These are phyloP conservation scores for Phytophthora litchii DNA, from an alignment of 352 stramenopile species.

Conservation along the genomic window DNA sequence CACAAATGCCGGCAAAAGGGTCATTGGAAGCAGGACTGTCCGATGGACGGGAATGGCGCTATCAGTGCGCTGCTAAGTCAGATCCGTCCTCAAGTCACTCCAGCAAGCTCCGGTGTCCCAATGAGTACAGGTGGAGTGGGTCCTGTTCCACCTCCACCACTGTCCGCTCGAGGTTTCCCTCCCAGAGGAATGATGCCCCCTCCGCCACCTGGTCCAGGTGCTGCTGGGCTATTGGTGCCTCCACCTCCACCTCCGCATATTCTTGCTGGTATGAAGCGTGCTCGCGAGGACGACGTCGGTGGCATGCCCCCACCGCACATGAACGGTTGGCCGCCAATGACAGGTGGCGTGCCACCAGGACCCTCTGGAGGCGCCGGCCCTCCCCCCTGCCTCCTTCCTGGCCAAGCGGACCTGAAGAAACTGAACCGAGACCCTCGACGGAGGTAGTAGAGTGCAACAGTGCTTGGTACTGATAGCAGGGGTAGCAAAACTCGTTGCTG, in stretches of 20 bases:
- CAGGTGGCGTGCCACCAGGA: constrained; percentile 12
- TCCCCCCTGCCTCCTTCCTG: constrained; percentile 14
- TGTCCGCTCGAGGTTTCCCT: constrained; percentile 25
- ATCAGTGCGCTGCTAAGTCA: constrained; percentile 51
- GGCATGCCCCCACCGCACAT: constrained; percentile 20
- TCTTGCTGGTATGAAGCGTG: constrained; percentile 51
- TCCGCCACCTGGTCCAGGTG: constrained; percentile 27
- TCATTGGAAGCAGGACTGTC: constrained; percentile 90
- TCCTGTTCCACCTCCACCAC: constrained; percentile 13
- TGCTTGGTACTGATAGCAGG: too few relatives aligned
- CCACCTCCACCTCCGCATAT: constrained; percentile 55
- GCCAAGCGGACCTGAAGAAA: constrained; percentile 37
- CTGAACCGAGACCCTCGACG: constrained; percentile 33
- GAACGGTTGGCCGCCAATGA: constrained; percentile 32
- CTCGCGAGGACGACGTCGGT: constrained; percentile 36
- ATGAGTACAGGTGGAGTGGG: constrained; percentile 28
- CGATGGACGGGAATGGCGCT: constrained; percentile 68
- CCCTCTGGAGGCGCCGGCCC: constrained; percentile 8
- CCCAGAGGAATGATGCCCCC: constrained; percentile 43
- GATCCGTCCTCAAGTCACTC: constrained; percentile 34
- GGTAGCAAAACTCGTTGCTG: too few relatives aligned
- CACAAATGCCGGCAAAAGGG: constrained; percentile 90
- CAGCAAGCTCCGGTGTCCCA: constrained; percentile 12
- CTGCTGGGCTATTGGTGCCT: constrained; percentile 33
- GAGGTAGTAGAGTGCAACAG: constrained; percentile 25